Conservation (phyloP, 352 stramenopile genomes). For the Globisporangium canariense region DNA sequence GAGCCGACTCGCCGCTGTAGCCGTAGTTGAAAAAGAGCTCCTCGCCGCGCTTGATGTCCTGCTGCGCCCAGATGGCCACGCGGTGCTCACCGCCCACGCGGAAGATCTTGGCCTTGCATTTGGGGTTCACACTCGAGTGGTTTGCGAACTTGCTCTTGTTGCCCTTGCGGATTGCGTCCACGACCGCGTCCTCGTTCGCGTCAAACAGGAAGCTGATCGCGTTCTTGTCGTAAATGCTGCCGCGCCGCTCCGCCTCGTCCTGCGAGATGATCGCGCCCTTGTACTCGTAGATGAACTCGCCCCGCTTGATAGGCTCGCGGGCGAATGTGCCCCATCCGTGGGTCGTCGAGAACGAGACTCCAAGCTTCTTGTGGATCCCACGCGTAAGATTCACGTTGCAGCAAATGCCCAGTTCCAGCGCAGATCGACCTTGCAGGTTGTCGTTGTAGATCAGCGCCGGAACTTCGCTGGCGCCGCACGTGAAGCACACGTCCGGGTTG, state of each 20-base stretch:
- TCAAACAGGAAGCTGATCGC: slow-evolving; percentile 91
- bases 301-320: slow-evolving; percentile 52
- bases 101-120: slow-evolving; percentile 81
- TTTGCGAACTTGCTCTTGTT: slow-evolving; percentile 94
- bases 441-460: slow-evolving; percentile 39
- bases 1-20: slow-evolving; percentile 55
- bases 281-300: slow-evolving; percentile 75
- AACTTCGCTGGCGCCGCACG: slow-evolving; percentile 57
- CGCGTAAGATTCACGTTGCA: slow-evolving; percentile 65
- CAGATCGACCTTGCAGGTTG: slow-evolving; percentile 20
- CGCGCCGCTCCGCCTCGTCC: slow-evolving; percentile 67
- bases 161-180: slow-evolving; percentile 90
- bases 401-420: slow-evolving; percentile 57
- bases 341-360: slow-evolving; percentile 52
- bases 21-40: slow-evolving; percentile 74
- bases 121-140: slow-evolving; percentile 62
- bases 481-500: slow-evolving; percentile 52
- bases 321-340: slow-evolving; percentile 69
- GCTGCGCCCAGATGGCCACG: slow-evolving; percentile 90
- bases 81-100: slow-evolving; percentile 81
- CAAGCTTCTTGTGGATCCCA: slow-evolving; percentile 58
- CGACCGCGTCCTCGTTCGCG: slow-evolving; percentile 80
- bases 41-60: slow-evolving; percentile 84
- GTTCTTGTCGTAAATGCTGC: slow-evolving; percentile 85
- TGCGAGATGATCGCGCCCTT: slow-evolving; percentile 60